These are phyloP conservation scores for Aureobasidium sp. DNA, from an alignment of 2,329 filamentous ascomycete species.

Conservation along the genomic window DNA sequence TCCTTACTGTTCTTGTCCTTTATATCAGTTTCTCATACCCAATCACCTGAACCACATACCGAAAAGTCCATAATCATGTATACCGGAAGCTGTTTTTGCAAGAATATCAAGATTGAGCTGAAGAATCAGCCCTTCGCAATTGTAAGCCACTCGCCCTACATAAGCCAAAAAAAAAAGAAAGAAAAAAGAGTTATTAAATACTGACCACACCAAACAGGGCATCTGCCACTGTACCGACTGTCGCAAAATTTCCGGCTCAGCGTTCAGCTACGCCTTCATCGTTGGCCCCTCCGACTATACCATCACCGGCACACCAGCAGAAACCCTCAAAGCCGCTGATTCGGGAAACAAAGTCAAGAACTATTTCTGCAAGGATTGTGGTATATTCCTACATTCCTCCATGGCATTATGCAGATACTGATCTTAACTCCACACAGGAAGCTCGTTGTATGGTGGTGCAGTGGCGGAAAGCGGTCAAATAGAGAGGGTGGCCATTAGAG, in stretches of 20 bases:
- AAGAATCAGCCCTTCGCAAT: slow-evolving; percentile 38
- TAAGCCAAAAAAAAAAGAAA: too few species aligned
- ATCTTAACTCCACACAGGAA: slow-evolving; percentile 19
- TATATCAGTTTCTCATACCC: not conserved
- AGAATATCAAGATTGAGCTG: slow-evolving; percentile 39
- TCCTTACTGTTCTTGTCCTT: not conserved
- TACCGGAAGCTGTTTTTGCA: slow-evolving; percentile 41
- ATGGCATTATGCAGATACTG: not conserved
- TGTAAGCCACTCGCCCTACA: slow-evolving; percentile 27
- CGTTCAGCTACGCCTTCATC: slow-evolving; percentile 43
- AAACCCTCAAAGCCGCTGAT: slow-evolving; percentile 40
- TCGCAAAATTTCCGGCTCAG: slow-evolving; percentile 43
- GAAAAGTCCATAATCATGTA: slow-evolving; percentile 19
- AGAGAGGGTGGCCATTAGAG: slow-evolving; percentile 29
- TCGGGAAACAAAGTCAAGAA: slow-evolving; percentile 46
- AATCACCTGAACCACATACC: too few species aligned
- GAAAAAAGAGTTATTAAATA: not conserved
- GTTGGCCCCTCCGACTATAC: slow-evolving; percentile 36
- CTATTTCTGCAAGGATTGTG: slow-evolving; percentile 52
- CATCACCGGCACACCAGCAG: slow-evolving; percentile 42
- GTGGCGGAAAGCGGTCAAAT: slow-evolving; percentile 27
- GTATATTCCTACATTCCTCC: slow-evolving; percentile 27
- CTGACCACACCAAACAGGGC: slow-evolving; percentile 26
- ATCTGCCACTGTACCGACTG: slow-evolving; percentile 45
- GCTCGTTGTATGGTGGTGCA: slow-evolving; percentile 18